These are phyloP conservation scores for Plantago lanceolata DNA, from an alignment of 305 asterid species.

Conservation along the genomic window DNA sequence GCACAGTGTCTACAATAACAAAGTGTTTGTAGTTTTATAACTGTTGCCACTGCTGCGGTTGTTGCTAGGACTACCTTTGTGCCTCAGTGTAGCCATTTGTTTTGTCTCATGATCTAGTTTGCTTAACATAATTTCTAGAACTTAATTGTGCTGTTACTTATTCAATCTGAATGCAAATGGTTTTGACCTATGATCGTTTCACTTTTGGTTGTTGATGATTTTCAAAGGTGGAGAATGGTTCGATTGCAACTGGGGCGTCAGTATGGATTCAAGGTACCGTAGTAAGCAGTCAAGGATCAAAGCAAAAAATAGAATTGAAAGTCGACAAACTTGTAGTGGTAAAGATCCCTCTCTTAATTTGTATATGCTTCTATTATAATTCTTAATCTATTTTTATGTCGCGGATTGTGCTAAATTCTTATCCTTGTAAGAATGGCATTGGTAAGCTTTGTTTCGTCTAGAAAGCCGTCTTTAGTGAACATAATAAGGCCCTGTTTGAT, in stretches of 20 bases:
- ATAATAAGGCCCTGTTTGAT: too few relatives aligned
- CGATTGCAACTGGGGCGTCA: slow-evolving; percentile 82
- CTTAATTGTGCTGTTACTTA: slow-evolving; percentile 7
- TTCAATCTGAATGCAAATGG: slow-evolving; percentile 16
- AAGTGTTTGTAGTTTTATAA: too few relatives aligned
- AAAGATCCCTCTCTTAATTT: slow-evolving; percentile 23
- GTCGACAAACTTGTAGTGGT: slow-evolving; percentile 81
- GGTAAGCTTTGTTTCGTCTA: too few relatives aligned
- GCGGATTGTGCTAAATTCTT: too few relatives aligned
- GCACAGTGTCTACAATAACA: too few relatives aligned
- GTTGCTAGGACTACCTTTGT: too few relatives aligned
- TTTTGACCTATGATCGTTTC: slow-evolving; percentile 15
- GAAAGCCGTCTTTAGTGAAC: too few relatives aligned
- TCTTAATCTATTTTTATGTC: too few relatives aligned
- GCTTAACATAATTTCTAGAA: slow-evolving; percentile 3
- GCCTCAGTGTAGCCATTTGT: not conserved
- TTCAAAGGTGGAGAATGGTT: slow-evolving; percentile 70
- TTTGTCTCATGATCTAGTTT: slow-evolving; percentile 14
- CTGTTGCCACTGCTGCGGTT: too few relatives aligned
- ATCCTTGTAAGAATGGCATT: not conserved
- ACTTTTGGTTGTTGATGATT: slow-evolving; percentile 17
- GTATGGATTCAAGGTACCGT: slow-evolving; percentile 69
- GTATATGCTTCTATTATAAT: not conserved
- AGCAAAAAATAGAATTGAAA: slow-evolving; percentile 83
- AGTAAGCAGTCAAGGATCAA: slow-evolving; percentile 86